Evolutionary conservation across 306 rosid species (phyloP).

Genomic region (Quercus ilex): DNA sequence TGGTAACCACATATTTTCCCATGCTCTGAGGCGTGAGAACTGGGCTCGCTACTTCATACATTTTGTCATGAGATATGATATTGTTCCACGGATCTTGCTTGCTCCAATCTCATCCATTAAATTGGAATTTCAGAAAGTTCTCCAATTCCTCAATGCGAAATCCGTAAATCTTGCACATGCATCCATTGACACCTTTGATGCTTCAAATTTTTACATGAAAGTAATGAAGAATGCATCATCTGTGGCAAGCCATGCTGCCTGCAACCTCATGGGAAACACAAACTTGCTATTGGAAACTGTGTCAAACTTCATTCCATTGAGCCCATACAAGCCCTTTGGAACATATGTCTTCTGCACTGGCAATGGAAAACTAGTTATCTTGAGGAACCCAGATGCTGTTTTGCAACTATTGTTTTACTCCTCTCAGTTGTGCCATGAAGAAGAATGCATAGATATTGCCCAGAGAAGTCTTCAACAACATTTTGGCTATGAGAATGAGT

Average conservation of each 20-base stretch:
- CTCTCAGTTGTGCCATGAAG: conserved; percentile 30
- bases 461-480: conserved; percentile 47
- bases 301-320: conserved; percentile 41
- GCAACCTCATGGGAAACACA: conserved; percentile 69
- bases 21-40: conserved; percentile 66
- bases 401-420: conserved; percentile 61
- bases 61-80: conserved; percentile 59
- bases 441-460: conserved; percentile 26
- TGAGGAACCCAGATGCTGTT: conserved; percentile 62
- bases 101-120: conserved; percentile 55
- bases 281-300: conserved; percentile 54
- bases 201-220: conserved; percentile 26
- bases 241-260: conserved; percentile 55
- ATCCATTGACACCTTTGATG: neutral
- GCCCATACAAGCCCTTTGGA: conserved; percentile 88
- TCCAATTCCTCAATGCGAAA: conserved; percentile 27
- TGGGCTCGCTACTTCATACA: conserved; percentile 64
- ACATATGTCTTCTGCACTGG: conserved; percentile 57
- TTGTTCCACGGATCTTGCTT: conserved; percentile 59
- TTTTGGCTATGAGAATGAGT: conserved; percentile 31
- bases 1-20: conserved; percentile 67
- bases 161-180: neutral
- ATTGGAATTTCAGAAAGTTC: conserved; percentile 11
- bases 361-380: conserved; percentile 34
- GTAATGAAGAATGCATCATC: conserved; percentile 57